Percentiles rank a stretch among this genome's conserved stretches.
phyloP scores from a whole-genome alignment of 2,329 filamentous ascomycete genomes.

The Curvularia verruculosa region DNA sequence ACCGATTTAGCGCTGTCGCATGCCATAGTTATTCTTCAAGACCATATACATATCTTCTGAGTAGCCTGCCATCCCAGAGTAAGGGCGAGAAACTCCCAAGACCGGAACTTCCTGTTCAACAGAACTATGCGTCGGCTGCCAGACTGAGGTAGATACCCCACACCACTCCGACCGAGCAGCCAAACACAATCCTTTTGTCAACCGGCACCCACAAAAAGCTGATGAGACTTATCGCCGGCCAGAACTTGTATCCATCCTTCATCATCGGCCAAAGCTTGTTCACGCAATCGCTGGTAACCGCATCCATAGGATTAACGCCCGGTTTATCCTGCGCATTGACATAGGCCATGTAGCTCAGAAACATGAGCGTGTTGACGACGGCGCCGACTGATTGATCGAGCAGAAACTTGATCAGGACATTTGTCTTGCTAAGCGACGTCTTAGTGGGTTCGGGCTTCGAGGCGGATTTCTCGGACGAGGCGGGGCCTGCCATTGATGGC shows the following conservation, averaged over 20 bases:
- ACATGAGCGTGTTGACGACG: constrained; percentile 68
- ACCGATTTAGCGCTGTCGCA: not conserved
- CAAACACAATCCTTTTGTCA: constrained; percentile 71
- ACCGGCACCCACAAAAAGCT: constrained; percentile 77
- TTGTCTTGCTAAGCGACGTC: constrained; percentile 59
- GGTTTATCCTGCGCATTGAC: constrained; percentile 38
- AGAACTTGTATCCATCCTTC: constrained; percentile 72
- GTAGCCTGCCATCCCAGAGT: not conserved
- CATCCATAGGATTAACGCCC: constrained; percentile 42
- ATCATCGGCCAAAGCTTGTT: constrained; percentile 63
- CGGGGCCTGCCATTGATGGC: constrained; percentile 30
- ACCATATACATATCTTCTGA: not conserved
- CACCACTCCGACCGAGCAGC: constrained; percentile 71
- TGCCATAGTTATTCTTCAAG: not conserved
- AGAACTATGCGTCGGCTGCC: constrained; percentile 47
- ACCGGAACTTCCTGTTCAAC: not conserved
- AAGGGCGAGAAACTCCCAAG: not conserved
- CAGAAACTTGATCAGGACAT: constrained; percentile 70
- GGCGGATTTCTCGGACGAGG: constrained; percentile 36
- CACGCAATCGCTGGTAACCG: constrained; percentile 38
- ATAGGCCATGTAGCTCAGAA: constrained; percentile 65
- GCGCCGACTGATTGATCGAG: constrained; percentile 74
- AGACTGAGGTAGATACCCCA: constrained; percentile 81
- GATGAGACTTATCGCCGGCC: constrained; percentile 71
- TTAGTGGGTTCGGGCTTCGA: constrained; percentile 36